phyloP scores from a whole-genome alignment of 192 early-diverging fungal genomes.

The Backusella sp. region DNA sequence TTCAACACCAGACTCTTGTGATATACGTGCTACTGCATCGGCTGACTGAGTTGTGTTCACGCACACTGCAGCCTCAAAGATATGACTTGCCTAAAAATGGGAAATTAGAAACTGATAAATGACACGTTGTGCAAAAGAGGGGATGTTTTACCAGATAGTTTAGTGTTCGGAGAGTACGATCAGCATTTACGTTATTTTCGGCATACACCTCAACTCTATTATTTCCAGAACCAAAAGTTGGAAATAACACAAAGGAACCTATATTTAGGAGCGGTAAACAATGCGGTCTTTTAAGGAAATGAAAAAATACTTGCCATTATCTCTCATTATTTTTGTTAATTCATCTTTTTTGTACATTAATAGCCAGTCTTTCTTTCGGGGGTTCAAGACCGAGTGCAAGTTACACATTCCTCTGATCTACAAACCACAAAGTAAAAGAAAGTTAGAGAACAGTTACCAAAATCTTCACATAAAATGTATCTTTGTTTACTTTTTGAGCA shows the following conservation, averaged over 20 bases:
- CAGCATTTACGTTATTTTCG: slow-evolving; percentile 63
- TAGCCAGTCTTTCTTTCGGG: slow-evolving; percentile 75
- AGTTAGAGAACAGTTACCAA: not conserved
- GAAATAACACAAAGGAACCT: slow-evolving; percentile 54
- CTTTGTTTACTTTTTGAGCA: slow-evolving; percentile 5
- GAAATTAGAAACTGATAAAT: not conserved
- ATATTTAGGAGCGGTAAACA: not conserved
- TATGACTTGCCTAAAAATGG: slow-evolving; percentile 11
- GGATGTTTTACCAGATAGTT: slow-evolving; percentile 61
- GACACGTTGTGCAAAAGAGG: slow-evolving; percentile 1
- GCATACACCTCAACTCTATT: slow-evolving; percentile 55
- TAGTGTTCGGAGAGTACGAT: slow-evolving; percentile 65
- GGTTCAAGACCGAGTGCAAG: slow-evolving; percentile 42
- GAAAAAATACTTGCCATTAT: slow-evolving; percentile 52
- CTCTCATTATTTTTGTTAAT: slow-evolving; percentile 61
- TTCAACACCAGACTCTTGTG: slow-evolving; percentile 54
- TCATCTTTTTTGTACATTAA: slow-evolving; percentile 51
- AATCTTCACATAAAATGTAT: not conserved
- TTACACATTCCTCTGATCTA: slow-evolving; percentile 20
- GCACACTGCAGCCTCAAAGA: slow-evolving; percentile 7
- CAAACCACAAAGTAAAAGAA: slow-evolving; percentile 9
- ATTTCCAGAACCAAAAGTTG: slow-evolving; percentile 50
- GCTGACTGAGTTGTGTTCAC: slow-evolving; percentile 13
- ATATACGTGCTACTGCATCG: slow-evolving; percentile 29
- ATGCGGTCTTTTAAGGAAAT: not conserved